Evolutionary conservation across 1,284 basidiomycete species (phyloP).

Genomic region (Ceratobasidium papillatum): DNA sequence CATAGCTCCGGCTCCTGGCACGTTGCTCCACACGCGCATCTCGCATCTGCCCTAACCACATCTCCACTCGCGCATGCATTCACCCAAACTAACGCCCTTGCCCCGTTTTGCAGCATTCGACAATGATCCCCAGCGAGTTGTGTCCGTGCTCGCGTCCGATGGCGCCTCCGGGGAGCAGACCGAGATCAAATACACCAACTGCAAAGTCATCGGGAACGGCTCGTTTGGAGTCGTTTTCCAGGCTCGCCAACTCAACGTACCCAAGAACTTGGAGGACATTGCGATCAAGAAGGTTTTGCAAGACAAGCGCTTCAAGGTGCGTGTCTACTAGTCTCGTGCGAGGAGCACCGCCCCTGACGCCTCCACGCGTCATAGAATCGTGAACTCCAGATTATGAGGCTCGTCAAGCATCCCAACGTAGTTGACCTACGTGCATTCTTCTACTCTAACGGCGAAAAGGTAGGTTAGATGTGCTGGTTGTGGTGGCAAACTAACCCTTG

Average conservation of each 20-base stretch:
- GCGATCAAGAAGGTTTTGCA: conserved; percentile 99
- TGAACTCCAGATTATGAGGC: conserved; percentile 99
- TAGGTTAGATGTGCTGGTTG: conserved; percentile 52
- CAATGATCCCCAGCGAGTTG: conserved; percentile 88
- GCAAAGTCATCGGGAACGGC: conserved; percentile 98
- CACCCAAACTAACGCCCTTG: conserved; percentile 46
- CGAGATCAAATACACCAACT: conserved; percentile 94
- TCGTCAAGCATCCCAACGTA: conserved; percentile 97
- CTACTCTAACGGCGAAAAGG: conserved; percentile 99
- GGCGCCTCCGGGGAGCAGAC: conserved; percentile 91
- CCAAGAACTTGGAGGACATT: conserved; percentile 81
- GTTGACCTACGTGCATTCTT: conserved; percentile 98
- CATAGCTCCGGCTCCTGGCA: conserved; percentile 2
- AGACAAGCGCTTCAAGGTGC: conserved; percentile 99
- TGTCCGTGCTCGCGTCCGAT: conserved; percentile 94
- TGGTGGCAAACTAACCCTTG: conserved; percentile 28
- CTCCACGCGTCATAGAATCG: conserved; percentile 76
- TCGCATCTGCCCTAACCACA: conserved; percentile 35
- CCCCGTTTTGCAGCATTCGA: conserved; percentile 58
- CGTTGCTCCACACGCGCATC: conserved; percentile 33
- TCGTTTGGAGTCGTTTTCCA: conserved; percentile 99
- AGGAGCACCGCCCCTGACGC: conserved; percentile 35
- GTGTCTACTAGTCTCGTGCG: conserved; percentile 49
- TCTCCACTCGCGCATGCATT: conserved; percentile 49
- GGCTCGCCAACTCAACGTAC: conserved; percentile 72